Percentiles rank a stretch among this genome's conserved stretches.
Conservation (phyloP, 108 stramenopile genomes). For the Aurantiochytrium sp. region DNA sequence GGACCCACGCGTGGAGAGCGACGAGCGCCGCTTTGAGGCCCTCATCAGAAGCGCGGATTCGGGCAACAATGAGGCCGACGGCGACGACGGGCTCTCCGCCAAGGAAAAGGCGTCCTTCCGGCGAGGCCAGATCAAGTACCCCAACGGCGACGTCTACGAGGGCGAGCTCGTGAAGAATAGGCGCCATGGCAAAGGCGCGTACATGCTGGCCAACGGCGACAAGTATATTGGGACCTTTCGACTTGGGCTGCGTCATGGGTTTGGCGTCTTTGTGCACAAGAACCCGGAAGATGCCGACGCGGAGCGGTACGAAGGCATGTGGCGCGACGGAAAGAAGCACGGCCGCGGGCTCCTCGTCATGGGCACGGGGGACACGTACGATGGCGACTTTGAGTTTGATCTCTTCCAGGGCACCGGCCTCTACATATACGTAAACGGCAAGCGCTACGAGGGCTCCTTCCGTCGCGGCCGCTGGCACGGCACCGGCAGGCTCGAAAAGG, state of each 20-base stretch:
- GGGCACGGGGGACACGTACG: background rate
- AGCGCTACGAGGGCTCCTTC: background rate
- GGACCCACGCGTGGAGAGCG: too few species aligned
- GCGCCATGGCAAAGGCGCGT: conserved; percentile 26
- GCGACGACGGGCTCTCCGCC: too few species aligned
- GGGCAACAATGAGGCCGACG: too few species aligned
- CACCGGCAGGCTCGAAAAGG: background rate
- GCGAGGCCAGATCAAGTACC: background rate
- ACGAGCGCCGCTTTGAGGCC: too few species aligned
- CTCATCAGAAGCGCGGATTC: too few species aligned
- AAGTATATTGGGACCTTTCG: background rate
- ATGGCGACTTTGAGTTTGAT: background rate
- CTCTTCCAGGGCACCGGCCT: background rate
- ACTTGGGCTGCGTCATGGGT: background rate
- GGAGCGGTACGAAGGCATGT: background rate
- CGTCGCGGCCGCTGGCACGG: background rate
- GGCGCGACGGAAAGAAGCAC: background rate
- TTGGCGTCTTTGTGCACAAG: background rate
- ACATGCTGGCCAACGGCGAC: background rate
- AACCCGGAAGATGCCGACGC: background rate
- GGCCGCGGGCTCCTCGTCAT: background rate
- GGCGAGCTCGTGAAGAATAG: background rate
- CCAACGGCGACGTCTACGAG: background rate
- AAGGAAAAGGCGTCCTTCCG: background rate
- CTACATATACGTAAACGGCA: background rate